A percentile compares a stretch with the other conserved stretches of the same genome.
Conservation (phyloP, 2,329 filamentous ascomycete species). For the Clarireedia homoeocarpa region DNA sequence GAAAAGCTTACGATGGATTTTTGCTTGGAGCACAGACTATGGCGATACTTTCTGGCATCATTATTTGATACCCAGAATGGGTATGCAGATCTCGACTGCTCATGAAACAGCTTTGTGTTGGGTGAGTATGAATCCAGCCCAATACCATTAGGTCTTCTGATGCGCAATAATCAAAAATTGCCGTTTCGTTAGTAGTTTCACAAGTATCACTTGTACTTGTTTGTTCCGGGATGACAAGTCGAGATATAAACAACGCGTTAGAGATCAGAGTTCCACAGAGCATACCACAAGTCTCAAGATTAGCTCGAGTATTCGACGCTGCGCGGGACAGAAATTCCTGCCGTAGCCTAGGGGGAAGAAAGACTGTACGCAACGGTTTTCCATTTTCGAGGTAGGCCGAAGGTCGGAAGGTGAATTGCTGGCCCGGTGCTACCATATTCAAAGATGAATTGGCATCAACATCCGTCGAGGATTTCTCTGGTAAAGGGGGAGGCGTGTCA, state of each 20-base stretch:
- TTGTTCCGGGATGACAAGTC: conserved; percentile 85
- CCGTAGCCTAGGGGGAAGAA: conserved; percentile 72
- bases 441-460: neutral
- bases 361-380: conserved; percentile 75
- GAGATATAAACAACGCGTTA: conserved; percentile 86
- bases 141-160: conserved; percentile 26
- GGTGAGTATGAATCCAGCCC: conserved; percentile 93
- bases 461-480: conserved; percentile 20
- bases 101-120: conserved; percentile 96
- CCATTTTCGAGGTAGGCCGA: conserved; percentile 88
- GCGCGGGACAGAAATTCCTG: conserved; percentile 68
- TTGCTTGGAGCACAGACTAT: conserved; percentile 91
- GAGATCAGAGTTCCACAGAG: conserved; percentile 85
- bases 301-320: conserved; percentile 64
- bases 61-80: conserved; percentile 87
- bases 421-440: conserved; percentile 9
- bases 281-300: conserved; percentile 92
- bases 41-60: conserved; percentile 92
- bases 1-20: conserved; percentile 56
- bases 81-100: conserved; percentile 91
- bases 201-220: conserved; percentile 87
- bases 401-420: conserved; percentile 65
- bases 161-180: conserved; percentile 76
- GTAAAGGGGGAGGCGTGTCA: conserved; percentile 11
- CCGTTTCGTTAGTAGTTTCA: conserved; percentile 81